Evolutionary conservation across 2,329 filamentous ascomycete species (phyloP).

Genomic region (Chrysoporthe austroafricana): DNA sequence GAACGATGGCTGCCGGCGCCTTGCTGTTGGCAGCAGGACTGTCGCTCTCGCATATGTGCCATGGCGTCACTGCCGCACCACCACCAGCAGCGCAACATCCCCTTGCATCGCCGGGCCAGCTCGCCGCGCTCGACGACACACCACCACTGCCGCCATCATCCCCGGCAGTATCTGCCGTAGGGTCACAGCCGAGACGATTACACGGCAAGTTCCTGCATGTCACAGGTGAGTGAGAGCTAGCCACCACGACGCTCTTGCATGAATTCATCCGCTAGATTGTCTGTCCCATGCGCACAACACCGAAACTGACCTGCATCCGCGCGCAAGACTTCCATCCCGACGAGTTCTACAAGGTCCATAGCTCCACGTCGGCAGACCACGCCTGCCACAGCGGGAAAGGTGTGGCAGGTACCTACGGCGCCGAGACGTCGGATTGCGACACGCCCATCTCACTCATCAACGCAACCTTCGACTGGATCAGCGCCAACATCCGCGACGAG

Average conservation of each 20-base stretch:
- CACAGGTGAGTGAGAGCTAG: slow-evolving; percentile 64
- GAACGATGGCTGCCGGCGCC: slow-evolving; percentile 17
- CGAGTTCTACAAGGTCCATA: slow-evolving; percentile 78
- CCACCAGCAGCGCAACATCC: slow-evolving; percentile 21
- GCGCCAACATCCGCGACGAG: slow-evolving; percentile 72
- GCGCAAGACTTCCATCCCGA: slow-evolving; percentile 86
- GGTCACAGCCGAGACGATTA: slow-evolving; percentile 49
- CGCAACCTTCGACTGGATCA: slow-evolving; percentile 88
- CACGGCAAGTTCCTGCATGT: slow-evolving; percentile 84
- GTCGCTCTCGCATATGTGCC: slow-evolving; percentile 34
- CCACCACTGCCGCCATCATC: slow-evolving; percentile 16
- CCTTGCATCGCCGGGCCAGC: slow-evolving; percentile 25
- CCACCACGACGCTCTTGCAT: no score
- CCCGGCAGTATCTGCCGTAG: slow-evolving; percentile 30
- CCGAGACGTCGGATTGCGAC: slow-evolving; percentile 88
- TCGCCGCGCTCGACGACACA: slow-evolving; percentile 1
- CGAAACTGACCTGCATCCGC: slow-evolving; percentile 14
- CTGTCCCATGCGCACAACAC: slow-evolving; percentile 23
- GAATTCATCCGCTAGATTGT: slow-evolving; percentile 24
- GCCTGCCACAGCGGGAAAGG: slow-evolving; percentile 83
- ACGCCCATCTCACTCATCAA: slow-evolving; percentile 79
- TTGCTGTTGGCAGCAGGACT: slow-evolving; percentile 30
- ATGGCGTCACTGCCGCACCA: slow-evolving; percentile 38
- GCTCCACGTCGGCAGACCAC: slow-evolving; percentile 67
- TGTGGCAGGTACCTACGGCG: slow-evolving; percentile 78